Percentiles rank a stretch among this genome's conserved stretches.
These are phyloP conservation scores for Poa pratensis DNA, from an alignment of 176 grass and related monocot species.

Conservation along the genomic window DNA sequence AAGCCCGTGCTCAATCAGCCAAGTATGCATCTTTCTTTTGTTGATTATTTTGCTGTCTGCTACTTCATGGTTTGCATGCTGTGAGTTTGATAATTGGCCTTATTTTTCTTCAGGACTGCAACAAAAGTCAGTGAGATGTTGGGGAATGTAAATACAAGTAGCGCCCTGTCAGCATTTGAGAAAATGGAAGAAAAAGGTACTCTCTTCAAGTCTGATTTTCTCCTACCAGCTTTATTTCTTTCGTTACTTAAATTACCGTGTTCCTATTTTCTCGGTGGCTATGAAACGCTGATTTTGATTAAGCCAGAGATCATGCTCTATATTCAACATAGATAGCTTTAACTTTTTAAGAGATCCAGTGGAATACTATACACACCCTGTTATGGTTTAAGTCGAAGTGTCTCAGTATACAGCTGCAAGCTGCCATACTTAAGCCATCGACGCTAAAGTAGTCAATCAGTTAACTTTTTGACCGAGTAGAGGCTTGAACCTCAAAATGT, in stretches of 20 bases:
- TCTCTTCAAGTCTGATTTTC: slow-evolving; percentile 25
- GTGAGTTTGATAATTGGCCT: neutral
- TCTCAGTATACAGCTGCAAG: neutral
- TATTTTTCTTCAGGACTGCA: slow-evolving; percentile 66
- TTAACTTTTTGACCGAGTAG: slow-evolving; percentile 16
- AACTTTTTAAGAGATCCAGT: neutral
- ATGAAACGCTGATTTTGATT: slow-evolving; percentile 3
- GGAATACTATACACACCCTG: neutral
- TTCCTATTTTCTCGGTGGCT: neutral
- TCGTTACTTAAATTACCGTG: neutral
- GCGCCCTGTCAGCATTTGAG: slow-evolving; percentile 97
- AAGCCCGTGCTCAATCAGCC: slow-evolving; percentile 98
- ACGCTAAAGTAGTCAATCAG: neutral
- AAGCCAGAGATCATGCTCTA: neutral
- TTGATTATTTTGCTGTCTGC: slow-evolving; percentile 6
- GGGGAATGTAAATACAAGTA: slow-evolving; percentile 96
- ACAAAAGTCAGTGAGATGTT: slow-evolving; percentile 99
- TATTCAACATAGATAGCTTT: slow-evolving; percentile 16
- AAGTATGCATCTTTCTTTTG: slow-evolving; percentile 63
- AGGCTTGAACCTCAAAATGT: neutral
- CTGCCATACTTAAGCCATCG: neutral
- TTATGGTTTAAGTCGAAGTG: neutral
- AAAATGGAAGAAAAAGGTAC: slow-evolving; percentile 99
- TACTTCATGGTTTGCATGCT: slow-evolving; percentile 25
- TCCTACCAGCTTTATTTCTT: neutral